Base-by-base conservation (phyloP, 768 basidiomycete genomes). In the Boletus pseudopeckii region DNA sequence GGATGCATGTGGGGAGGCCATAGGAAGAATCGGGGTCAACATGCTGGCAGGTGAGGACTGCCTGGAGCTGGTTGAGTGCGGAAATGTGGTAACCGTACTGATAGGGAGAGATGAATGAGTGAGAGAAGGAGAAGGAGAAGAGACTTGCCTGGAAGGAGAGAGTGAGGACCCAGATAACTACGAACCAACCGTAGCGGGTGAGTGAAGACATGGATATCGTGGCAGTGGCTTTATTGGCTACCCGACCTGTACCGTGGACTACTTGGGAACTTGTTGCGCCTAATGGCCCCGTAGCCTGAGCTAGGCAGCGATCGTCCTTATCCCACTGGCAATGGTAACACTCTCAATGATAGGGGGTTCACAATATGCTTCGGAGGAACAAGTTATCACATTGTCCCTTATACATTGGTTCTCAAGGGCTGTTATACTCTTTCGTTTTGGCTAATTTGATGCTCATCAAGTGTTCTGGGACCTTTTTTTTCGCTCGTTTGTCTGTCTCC, bases 1-100 rank as follows among this genome's bases (percentile, higher is more conserved):
- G 81, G 32, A 96, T 85, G 73, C 94, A 96, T 34, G 83, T 77
- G 3, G 89, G 82, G 9, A 90, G 73, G 10, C 73, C 74, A 62
- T 74, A 68, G 43, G 64, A 56, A 1, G 47, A 48, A 22, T 4
- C n/a, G 1, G 58, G 51, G 26, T 53, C 18, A 9, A 50, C 50
- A 32, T 67, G 61, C 47, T 79, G 78, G 73, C 92, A 96, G 4
- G 88, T 91, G 52, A 94, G 66, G 40, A 86, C 83, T 5, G 79
- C 80, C 64, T 91, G 85, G 24, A 95, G 85, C 67, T 94, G 92
- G 68, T 98, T 98, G 54, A 98, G 80, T 15, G 86, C 86, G 2
- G 92, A 90, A 39, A 93, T 90, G 69, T 96, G 92, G 70, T 89
- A 97, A n/a, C 93, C 94, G 73, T 91, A 92, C 81, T 90, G 50